Conservation (phyloP, 208 protist genomes). For the Porcisia hertigi region DNA sequence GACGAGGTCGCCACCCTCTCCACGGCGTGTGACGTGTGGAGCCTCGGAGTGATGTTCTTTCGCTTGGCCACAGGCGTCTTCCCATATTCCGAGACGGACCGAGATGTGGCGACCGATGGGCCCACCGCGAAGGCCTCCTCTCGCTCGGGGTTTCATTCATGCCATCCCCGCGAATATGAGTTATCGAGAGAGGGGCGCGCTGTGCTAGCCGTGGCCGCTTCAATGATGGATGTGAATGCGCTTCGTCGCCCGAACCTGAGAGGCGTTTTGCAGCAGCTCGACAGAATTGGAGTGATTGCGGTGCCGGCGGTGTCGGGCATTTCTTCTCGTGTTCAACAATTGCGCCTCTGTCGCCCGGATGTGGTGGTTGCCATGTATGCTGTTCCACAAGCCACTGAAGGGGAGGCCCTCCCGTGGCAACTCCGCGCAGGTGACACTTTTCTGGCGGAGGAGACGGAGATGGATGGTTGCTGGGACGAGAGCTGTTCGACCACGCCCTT, state of each 20-base stretch:
- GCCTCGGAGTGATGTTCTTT: slow-evolving; percentile 21
- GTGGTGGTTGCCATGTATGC: slow-evolving; percentile 1
- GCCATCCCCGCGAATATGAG: neutral
- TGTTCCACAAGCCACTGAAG: neutral
- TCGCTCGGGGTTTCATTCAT: neutral
- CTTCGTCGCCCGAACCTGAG: neutral
- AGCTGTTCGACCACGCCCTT: neutral
- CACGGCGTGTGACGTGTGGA: slow-evolving; percentile 23
- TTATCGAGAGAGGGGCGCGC: neutral
- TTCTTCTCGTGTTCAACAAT: neutral
- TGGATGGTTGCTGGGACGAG: neutral
- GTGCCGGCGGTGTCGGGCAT: neutral
- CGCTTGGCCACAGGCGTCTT: slow-evolving; percentile 5
- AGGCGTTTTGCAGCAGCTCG: neutral
- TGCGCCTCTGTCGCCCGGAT: neutral
- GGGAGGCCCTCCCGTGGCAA: neutral
- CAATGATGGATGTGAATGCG: neutral
- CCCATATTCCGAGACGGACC: neutral
- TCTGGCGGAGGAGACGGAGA: neutral
- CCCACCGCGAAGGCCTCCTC: neutral
- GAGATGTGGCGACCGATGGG: neutral
- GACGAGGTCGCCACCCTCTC: neutral
- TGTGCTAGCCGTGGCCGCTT: neutral
- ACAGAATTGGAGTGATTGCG: neutral
- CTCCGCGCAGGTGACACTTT: neutral